Evolutionary conservation across 768 basidiomycete genomes (phyloP), one percentile per base, ranked within the genome.

Genomic region (Mycena haematopus): DNA sequence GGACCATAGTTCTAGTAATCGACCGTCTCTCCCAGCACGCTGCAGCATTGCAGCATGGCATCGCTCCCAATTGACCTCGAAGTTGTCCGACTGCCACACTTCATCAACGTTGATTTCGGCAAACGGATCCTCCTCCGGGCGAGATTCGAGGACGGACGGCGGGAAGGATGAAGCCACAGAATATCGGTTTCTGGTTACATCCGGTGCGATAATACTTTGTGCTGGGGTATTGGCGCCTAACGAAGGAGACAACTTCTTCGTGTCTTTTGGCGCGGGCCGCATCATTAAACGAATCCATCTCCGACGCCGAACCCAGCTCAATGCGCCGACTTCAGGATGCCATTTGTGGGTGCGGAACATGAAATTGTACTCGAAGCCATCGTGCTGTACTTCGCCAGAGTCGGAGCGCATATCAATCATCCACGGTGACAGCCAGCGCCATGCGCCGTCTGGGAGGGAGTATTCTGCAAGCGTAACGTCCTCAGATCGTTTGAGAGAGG

Each of bases 291-390:
- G 82, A 35, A 95, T 77, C 93, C 93, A 95, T n/a, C 89, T 79
- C 50, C 92, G 80, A 49, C 92, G 79, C 33, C 92, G 81, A 36
- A 95, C 92, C 83, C 84, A 92, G 4, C 85, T 85, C 45, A 88
- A 69, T 25, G 76, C 68, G 10, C 91, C 89, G 1, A 87, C 79
- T 54, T 82, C 76, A 0, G 90, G 77, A 19, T 84, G 82, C 92
- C 92, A 95, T 51, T 86, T 74, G 52, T 83, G 80, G 35, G 77
- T 73, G 19, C 89, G 84, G 67, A 94, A 95, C 62, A 78, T 72
- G 85, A 89, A 92, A 71, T 92, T 93, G 75, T 93, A 94, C 74
- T 94, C 90, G 68, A 92, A 94, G 54, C 92, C 92, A 67, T 93
- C 91, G 66, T 89, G 83, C 67, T 92, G 90, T 3, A 92, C 88